These are phyloP conservation scores for Erysimum cheiranthoides DNA, from an alignment of 345 rosid species.

Conservation along the genomic window DNA sequence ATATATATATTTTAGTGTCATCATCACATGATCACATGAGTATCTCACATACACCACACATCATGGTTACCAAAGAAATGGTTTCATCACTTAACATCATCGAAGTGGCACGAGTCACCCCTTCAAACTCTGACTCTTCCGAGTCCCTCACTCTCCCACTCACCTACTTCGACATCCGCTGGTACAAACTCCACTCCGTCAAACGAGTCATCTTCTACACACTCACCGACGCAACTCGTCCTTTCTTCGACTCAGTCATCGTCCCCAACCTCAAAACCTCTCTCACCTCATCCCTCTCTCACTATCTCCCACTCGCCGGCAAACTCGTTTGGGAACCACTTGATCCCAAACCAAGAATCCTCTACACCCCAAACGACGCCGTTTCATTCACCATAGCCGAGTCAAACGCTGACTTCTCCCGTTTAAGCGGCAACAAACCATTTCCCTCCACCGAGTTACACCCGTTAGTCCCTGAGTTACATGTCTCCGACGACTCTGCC, in stretches of 20 bases:
- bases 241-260: conserved; percentile 46
- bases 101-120: conserved; percentile 34
- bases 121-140: conserved; percentile 28
- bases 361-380: conserved; percentile 29
- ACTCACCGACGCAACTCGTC: conserved; percentile 33
- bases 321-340: conserved; percentile 41
- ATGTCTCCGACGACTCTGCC: conserved; percentile 33
- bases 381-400: conserved; percentile 51
- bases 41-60: background rate
- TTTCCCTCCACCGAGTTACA: conserved; percentile 33
- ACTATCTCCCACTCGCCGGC: conserved; percentile 53
- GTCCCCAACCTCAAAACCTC: conserved; percentile 48
- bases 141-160: conserved; percentile 40
- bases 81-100: conserved; percentile 19
- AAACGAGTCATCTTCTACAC: conserved; percentile 50
- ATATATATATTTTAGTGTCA: background rate
- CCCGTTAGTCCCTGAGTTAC: conserved; percentile 43
- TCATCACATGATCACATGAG: background rate
- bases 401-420: conserved; percentile 41
- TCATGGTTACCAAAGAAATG: background rate
- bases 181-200: conserved; percentile 30
- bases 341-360: conserved; percentile 28
- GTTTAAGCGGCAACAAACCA: conserved; percentile 30
- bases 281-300: conserved; percentile 46
- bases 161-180: conserved; percentile 41